Evolutionary conservation across 345 rosid species (phyloP).

Genomic region (Pistacia vera): DNA sequence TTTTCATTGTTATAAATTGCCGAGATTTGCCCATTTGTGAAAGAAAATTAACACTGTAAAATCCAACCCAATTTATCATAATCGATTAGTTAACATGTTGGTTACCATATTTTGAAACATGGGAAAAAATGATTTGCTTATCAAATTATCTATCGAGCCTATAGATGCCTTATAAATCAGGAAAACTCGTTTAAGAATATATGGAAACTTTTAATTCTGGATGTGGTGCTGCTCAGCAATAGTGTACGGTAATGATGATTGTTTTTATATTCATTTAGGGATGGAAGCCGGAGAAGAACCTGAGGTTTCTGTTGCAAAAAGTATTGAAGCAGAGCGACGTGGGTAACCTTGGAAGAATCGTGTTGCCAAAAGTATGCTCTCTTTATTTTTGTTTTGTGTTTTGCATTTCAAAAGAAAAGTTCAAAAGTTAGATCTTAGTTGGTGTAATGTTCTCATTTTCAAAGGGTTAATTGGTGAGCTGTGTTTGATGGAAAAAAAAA

Average conservation of each 20-base stretch:
- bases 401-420: not conserved
- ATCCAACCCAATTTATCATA: not conserved
- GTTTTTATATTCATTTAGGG: conserved; percentile 42
- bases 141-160: not conserved
- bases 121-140: not conserved
- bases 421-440: too few species aligned
- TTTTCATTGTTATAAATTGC: not conserved
- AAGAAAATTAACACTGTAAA: not conserved
- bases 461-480: too few species aligned
- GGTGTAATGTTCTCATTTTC: too few species aligned
- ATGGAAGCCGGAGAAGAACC: conserved; percentile 89
- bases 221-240: too few species aligned
- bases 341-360: conserved; percentile 95
- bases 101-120: not conserved
- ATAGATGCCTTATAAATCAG: not conserved
- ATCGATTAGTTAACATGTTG: not conserved
- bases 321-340: conserved; percentile 99
- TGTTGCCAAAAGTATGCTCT: conserved; percentile 71
- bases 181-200: not conserved
- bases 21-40: too few species aligned
- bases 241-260: too few species aligned
- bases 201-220: not conserved
- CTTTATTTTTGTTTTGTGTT: not conserved
- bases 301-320: conserved; percentile 94
- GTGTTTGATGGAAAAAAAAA: not conserved